Conservation (phyloP, 2,329 filamentous ascomycete species). For the Penicillium nordicum region DNA sequence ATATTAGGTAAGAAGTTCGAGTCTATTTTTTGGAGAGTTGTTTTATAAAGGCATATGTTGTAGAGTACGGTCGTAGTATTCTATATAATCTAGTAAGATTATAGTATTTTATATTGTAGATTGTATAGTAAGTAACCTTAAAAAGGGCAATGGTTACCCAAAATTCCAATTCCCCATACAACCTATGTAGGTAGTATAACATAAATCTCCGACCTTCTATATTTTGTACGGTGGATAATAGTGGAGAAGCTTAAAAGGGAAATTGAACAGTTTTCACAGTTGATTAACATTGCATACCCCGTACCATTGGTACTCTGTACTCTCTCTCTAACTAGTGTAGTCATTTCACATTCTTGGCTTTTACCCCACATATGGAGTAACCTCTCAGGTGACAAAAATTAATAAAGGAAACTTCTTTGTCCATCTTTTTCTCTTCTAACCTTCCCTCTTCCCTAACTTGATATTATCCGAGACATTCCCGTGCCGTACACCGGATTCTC, state of each 20-base stretch:
- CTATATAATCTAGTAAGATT: neutral
- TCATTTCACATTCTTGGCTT: neutral
- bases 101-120: neutral
- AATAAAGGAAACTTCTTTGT: constrained; percentile 6
- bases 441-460: neutral
- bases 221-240: constrained; percentile 11
- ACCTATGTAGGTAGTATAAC: too few species aligned
- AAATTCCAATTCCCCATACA: too few species aligned
- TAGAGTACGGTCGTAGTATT: neutral
- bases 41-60: neutral
- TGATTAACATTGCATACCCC: neutral
- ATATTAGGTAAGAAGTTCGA: constrained; percentile 18
- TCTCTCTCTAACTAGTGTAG: too few species aligned
- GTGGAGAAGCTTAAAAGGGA: constrained; percentile 16
- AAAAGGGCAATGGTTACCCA: neutral
- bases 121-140: neutral
- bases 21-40: neutral
- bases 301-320: neutral
- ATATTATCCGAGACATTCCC: constrained; percentile 6
- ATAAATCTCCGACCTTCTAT: neutral
- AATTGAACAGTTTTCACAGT: constrained; percentile 10
- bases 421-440: neutral
- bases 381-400: constrained; percentile 4
- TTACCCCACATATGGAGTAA: neutral
- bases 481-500: constrained; percentile 1